phyloP scores from a whole-genome alignment of 805 yeast species.

The Yarrowia divulgata region DNA sequence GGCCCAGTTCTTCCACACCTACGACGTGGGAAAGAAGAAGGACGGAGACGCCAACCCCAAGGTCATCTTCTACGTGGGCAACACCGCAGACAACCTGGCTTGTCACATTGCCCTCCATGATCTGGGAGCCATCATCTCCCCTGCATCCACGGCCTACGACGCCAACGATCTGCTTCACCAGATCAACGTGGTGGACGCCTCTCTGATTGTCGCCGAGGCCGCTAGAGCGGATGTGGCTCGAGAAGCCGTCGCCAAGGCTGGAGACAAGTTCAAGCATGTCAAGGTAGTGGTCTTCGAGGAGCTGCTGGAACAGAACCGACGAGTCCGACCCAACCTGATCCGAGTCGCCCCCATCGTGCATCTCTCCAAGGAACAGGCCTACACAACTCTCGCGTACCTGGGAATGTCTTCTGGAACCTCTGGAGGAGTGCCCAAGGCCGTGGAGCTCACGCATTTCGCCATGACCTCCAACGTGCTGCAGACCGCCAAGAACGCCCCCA shows the following conservation, averaged over 20 bases:
- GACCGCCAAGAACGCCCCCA: slow-evolving; percentile 49
- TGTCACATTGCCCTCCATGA: slow-evolving; percentile 28
- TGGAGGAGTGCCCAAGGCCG: slow-evolving; percentile 76
- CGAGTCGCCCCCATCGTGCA: slow-evolving; percentile 21
- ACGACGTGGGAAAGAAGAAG: slow-evolving; percentile 35
- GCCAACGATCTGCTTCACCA: slow-evolving; percentile 29
- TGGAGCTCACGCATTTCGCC: slow-evolving; percentile 66
- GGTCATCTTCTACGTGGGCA: slow-evolving; percentile 33
- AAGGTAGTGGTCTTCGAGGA: slow-evolving; percentile 34
- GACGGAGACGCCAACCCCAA: slow-evolving; percentile 12
- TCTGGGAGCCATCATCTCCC: slow-evolving; percentile 30
- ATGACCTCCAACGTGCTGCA: slow-evolving; percentile 52
- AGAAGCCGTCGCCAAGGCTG: slow-evolving; percentile 55
- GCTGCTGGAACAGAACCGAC: slow-evolving; percentile 24
- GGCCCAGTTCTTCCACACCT: slow-evolving; percentile 34
- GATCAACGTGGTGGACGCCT: slow-evolving; percentile 40
- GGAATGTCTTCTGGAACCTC: slow-evolving; percentile 51
- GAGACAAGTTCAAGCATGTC: slow-evolving; percentile 47
- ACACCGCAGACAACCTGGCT: slow-evolving; percentile 26
- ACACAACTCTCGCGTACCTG: slow-evolving; percentile 45
- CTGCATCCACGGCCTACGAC: slow-evolving; percentile 34
- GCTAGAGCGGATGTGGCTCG: slow-evolving; percentile 27
- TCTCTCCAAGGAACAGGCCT: slow-evolving; percentile 13
- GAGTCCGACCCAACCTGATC: slow-evolving; percentile 29
- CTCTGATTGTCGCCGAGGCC: slow-evolving; percentile 16